A percentile compares a stretch with the other conserved stretches of the same genome.
These are phyloP conservation scores for Diutina scorzettiae DNA, from an alignment of 1,139 yeast species.

Conservation along the genomic window DNA sequence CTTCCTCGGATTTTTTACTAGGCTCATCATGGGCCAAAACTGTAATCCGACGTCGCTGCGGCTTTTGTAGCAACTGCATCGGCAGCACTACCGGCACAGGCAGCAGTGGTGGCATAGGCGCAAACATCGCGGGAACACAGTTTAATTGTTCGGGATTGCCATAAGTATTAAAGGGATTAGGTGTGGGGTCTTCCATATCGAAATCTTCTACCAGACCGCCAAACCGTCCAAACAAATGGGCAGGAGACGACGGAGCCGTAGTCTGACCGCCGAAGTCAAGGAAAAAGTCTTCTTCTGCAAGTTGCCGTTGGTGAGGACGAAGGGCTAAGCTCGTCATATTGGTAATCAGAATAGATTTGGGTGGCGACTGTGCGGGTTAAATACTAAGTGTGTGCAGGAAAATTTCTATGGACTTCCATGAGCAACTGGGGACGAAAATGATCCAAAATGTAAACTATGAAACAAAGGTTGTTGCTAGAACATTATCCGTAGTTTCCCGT, in stretches of 20 bases:
- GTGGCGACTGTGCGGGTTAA: too few relatives aligned
- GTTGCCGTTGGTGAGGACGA: neutral
- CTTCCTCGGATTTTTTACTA: neutral
- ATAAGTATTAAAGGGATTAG: conserved; percentile 1
- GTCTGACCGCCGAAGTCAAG: neutral
- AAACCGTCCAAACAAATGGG: neutral
- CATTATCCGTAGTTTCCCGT: too few relatives aligned
- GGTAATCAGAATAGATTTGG: too few relatives aligned
- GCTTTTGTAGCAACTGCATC: neutral
- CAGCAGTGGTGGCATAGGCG: neutral
- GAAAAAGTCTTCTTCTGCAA: neutral
- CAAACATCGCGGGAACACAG: neutral
- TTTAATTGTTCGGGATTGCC: conserved; percentile 4
- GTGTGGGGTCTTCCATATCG: neutral
- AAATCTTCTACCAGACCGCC: neutral
- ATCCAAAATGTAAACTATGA: too few relatives aligned
- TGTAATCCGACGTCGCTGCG: neutral
- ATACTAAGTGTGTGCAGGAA: too few relatives aligned
- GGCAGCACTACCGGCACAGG: conserved; percentile 2
- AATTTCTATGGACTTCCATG: too few relatives aligned
- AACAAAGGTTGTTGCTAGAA: too few relatives aligned
- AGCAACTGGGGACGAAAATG: too few relatives aligned
- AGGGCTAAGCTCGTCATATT: conserved; percentile 4
- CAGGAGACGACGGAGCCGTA: neutral
- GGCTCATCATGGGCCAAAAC: conserved; percentile 4